Evolutionary conservation across 208 protist genomes (phyloP).

Genomic region (Acanthamoeba healyi): DNA sequence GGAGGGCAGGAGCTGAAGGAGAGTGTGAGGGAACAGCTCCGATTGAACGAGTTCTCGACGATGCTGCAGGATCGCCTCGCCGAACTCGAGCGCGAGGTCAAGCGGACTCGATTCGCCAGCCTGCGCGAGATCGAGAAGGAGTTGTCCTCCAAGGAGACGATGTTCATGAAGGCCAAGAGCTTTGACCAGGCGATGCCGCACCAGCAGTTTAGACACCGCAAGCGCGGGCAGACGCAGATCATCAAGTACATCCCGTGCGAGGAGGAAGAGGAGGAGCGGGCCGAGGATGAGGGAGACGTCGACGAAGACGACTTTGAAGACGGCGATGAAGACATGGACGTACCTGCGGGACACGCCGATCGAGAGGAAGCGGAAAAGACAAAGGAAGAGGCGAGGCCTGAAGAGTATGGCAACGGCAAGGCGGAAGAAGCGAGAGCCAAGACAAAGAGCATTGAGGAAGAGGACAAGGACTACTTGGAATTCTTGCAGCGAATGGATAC

Average conservation of each 20-base stretch:
- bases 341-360: no score
- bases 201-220: not conserved
- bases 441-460: not conserved
- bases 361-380: no score
- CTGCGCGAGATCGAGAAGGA: slow-evolving; percentile 45
- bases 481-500: slow-evolving; percentile 8
- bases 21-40: slow-evolving; percentile 6
- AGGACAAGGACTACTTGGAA: not conserved
- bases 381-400: no score
- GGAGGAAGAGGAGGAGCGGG: not conserved
- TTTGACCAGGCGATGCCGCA: not conserved
- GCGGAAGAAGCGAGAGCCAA: no score
- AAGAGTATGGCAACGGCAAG: no score
- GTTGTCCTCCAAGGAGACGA: not conserved
- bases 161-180: not conserved
- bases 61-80: slow-evolving; percentile 38
- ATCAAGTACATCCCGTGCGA: slow-evolving; percentile 36
- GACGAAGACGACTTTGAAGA: no score
- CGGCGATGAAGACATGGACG: no score
- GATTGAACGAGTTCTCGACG: slow-evolving; percentile 25
- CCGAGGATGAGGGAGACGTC: not conserved
- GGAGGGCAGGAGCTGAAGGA: slow-evolving; percentile 37
- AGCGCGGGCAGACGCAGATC: not conserved
- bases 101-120: not conserved
- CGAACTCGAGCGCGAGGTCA: slow-evolving; percentile 44